These are phyloP conservation scores for Metschnikowia cubensis DNA, from an alignment of 805 yeast species.

Conservation along the genomic window DNA sequence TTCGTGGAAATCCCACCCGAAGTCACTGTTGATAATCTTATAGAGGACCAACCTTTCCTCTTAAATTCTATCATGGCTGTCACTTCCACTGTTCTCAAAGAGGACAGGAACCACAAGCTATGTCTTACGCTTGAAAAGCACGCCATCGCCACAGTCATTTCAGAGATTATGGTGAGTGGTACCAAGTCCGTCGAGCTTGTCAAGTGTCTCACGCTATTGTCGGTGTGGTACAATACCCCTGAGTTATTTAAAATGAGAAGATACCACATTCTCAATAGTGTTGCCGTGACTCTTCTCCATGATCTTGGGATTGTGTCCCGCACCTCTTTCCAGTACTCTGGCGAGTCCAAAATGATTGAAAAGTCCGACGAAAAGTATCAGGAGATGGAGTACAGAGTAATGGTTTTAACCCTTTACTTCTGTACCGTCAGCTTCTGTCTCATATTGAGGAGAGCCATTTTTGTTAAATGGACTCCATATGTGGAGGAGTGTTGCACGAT, in stretches of 20 bases:
- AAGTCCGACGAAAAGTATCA: slow-evolving; percentile 16
- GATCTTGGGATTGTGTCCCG: slow-evolving; percentile 71
- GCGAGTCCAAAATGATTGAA: slow-evolving; percentile 8
- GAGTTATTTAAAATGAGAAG: slow-evolving; percentile 78
- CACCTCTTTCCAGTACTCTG: slow-evolving; percentile 25
- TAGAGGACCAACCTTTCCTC: slow-evolving; percentile 53
- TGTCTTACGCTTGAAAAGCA: slow-evolving; percentile 50
- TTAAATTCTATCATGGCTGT: slow-evolving; percentile 64
- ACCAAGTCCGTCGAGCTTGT: slow-evolving; percentile 66
- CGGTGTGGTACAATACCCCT: slow-evolving; percentile 81
- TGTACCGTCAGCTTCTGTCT: slow-evolving; percentile 61
- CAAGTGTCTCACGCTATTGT: slow-evolving; percentile 55
- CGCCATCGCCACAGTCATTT: slow-evolving; percentile 46
- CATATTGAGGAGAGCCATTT: slow-evolving; percentile 59
- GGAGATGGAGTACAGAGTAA: slow-evolving; percentile 44
- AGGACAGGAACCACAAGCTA: slow-evolving; percentile 32
- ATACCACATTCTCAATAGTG: slow-evolving; percentile 61
- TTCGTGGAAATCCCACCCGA: slow-evolving; percentile 51
- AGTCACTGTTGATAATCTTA: slow-evolving; percentile 44
- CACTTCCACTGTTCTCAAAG: slow-evolving; percentile 43
- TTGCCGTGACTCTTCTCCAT: slow-evolving; percentile 64
- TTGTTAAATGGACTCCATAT: slow-evolving; percentile 60
- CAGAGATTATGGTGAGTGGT: slow-evolving; percentile 67
- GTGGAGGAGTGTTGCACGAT: slow-evolving; percentile 55
- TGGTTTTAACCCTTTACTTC: slow-evolving; percentile 58